Evolutionary conservation across 148 eudicot species (phyloP).

Genomic region (Agrostemma githago): DNA sequence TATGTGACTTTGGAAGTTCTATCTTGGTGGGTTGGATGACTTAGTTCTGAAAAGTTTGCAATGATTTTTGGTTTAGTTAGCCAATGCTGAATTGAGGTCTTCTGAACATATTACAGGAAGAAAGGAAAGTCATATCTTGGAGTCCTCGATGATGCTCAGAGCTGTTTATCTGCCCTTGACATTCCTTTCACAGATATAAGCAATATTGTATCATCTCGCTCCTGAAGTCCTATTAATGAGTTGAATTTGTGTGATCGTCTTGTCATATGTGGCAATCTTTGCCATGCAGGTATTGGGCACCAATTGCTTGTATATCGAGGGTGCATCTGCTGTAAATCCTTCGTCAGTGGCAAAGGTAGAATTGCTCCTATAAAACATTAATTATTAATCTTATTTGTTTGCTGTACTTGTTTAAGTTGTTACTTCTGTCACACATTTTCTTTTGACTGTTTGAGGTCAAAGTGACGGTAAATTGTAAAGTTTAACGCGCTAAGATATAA

Average conservation of each 20-base stretch:
- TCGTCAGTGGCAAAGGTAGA: constrained; percentile 82
- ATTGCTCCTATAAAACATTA: neutral
- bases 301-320: constrained; percentile 65
- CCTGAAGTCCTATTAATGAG: neutral
- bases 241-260: constrained; percentile 2
- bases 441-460: neutral
- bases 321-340: constrained; percentile 77
- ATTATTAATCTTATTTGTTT: neutral
- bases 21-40: constrained; percentile 1
- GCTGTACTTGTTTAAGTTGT: neutral
- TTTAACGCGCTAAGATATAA: too few species aligned
- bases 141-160: constrained; percentile 54
- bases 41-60: neutral
- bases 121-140: constrained; percentile 83
- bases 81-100: constrained; percentile 12
- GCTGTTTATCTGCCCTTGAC: constrained; percentile 50
- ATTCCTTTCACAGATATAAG: constrained; percentile 83
- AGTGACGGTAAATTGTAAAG: neutral
- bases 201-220: constrained; percentile 52
- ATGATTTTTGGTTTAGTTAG: neutral
- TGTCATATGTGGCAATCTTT: constrained; percentile 19
- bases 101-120: constrained; percentile 52
- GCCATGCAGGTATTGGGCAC: constrained; percentile 46
- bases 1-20: too few species aligned
- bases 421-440: neutral